Conservation (phyloP, 345 rosid genomes). For the Syzygium aqueum region DNA sequence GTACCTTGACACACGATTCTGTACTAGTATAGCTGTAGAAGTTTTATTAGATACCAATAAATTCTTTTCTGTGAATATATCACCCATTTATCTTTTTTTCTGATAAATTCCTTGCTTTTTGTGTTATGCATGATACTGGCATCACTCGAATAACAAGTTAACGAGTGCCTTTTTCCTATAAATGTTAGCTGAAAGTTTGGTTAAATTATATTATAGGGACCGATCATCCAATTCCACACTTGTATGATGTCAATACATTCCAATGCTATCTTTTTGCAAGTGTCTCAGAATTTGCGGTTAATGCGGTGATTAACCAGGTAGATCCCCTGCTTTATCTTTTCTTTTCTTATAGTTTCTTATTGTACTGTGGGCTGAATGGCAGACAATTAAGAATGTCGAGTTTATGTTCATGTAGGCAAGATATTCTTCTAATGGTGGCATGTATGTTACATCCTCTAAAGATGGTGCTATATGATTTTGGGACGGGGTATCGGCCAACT, state of each 20-base stretch:
- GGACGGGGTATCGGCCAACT: slow-evolving; percentile 65
- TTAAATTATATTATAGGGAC: slow-evolving; percentile 41
- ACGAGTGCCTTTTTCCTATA: neutral
- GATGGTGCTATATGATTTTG: slow-evolving; percentile 71
- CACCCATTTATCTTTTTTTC: neutral
- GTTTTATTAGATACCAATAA: neutral
- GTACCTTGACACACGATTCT: neutral
- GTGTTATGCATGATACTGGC: neutral
- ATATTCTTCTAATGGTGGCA: slow-evolving; percentile 68
- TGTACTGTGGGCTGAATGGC: neutral
- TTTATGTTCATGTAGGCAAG: slow-evolving; percentile 48
- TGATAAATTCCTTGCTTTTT: neutral
- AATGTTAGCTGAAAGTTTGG: neutral
- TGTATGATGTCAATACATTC: slow-evolving; percentile 44
- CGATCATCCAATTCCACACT: slow-evolving; percentile 70
- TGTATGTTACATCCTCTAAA: slow-evolving; percentile 78
- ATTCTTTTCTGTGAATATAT: neutral
- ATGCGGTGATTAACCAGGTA: slow-evolving; percentile 87
- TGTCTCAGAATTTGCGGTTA: slow-evolving; percentile 41
- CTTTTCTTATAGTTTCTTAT: neutral
- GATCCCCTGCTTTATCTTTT: neutral
- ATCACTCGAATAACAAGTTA: neutral
- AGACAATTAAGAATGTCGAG: neutral
- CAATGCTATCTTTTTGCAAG: slow-evolving; percentile 22
- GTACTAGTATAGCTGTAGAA: neutral